Evolutionary conservation across 257 asterid genomes (phyloP), one percentile per base, ranked within the genome.

Genomic region (Ilex asprella): DNA sequence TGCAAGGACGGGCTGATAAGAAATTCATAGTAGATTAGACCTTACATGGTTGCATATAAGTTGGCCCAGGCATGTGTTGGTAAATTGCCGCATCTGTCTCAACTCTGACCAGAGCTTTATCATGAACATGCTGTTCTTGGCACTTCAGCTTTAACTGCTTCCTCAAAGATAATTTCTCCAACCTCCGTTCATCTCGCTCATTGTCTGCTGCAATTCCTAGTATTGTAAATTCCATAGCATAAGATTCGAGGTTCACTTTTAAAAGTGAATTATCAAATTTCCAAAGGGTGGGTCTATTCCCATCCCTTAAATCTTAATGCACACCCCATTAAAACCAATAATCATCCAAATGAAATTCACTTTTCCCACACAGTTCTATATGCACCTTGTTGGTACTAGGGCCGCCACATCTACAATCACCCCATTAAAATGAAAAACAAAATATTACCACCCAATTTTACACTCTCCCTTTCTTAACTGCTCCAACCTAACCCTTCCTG

Each of bases 91-190:
- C 65, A 64, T 68, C 84, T 63, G 70, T 71, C 64, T 82, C 82
- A 59, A 56, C 68, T 63, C 81, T 81, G 27, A 41, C 72, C 31
- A 80, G 53, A 78, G 77, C 16, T 58, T 73, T 75, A 66, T 64
- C 82, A 52, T 71, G 74, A 51, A 74, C 55, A 21, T 63, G 72
- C 55, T 86, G 90, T 64, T 80, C 92, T 72, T 87, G 96, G 72
- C 90, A 85, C 81, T 87, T 93, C 70, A 87, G 65, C 79, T 86
- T 93, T 81, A 89, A 81, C 75, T 84, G 96, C 75, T 87, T 93
- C 83, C 95, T 87, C 86, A 85, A 64, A 49, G 99, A 93, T 49
- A 92, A 60, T 73, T 89, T 89, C 70, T 87, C 97, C 63, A 64
- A 27, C 72, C 96, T 84, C 54, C 81, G 76, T 31, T 84, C 96